Conservation (phyloP, 768 basidiomycete genomes). For the Nidularia pulvinata region DNA sequence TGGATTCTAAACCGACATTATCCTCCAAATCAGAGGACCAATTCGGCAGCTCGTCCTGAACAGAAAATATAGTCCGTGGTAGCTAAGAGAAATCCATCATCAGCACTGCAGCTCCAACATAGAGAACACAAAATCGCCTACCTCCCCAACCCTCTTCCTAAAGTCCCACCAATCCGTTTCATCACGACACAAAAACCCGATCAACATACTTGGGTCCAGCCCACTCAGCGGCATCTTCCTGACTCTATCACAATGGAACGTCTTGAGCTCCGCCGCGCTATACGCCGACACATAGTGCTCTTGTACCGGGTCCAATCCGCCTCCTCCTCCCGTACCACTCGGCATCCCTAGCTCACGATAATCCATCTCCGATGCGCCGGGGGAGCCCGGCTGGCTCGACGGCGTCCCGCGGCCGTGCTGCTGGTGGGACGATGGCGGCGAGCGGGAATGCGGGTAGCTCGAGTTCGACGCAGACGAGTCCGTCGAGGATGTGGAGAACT, state of each 20-base stretch:
- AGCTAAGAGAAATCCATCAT: conserved; percentile 28
- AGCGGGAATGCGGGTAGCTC: conserved; percentile 7
- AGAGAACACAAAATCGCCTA: conserved; percentile 28
- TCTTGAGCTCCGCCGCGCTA: conserved; percentile 67
- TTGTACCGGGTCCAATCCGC: conserved; percentile 44
- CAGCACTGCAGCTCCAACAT: conserved; percentile 6
- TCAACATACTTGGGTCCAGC: conserved; percentile 95
- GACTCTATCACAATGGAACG: conserved; percentile 96
- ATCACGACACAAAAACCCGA: conserved; percentile 87
- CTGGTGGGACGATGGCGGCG: conserved; percentile 18
- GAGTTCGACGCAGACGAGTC: conserved; percentile 12
- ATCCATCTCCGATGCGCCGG: conserved; percentile 20
- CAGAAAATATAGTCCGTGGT: conserved; percentile 76
- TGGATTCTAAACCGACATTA: conserved; percentile 76
- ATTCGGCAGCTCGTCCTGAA: conserved; percentile 85
- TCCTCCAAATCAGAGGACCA: conserved; percentile 83
- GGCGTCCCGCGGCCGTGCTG: conserved; percentile 17
- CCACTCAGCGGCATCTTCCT: conserved; percentile 92
- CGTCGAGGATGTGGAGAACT: conserved; percentile 44
- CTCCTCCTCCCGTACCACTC: not conserved
- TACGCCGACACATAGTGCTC: conserved; percentile 78
- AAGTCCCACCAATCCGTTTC: conserved; percentile 89
- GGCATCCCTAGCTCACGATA: conserved; percentile 29
- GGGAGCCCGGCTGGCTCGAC: conserved; percentile 13
- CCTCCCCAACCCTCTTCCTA: conserved; percentile 67